Percentiles rank a stretch among this genome's conserved stretches.
phyloP scores from a whole-genome alignment of 345 rosid genomes.

The Corchorus olitorius region DNA sequence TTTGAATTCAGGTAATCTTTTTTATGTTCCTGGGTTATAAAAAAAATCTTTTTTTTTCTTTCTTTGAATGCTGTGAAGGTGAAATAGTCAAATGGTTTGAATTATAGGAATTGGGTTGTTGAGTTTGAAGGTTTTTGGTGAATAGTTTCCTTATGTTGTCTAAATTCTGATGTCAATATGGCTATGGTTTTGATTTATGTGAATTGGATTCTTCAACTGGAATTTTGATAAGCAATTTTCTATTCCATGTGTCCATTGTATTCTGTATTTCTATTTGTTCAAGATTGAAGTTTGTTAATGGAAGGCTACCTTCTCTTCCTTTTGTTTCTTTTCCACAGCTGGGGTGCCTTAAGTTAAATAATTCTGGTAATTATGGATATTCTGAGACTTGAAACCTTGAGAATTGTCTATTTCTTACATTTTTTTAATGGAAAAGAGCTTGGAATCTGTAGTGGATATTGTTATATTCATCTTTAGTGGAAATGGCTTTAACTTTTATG shows the following conservation, averaged over 20 bases:
- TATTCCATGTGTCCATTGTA: background rate
- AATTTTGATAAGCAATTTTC: background rate
- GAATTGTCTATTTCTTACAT: background rate
- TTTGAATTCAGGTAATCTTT: background rate
- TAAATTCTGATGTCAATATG: background rate
- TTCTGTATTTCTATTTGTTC: background rate
- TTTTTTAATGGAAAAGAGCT: background rate
- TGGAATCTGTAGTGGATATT: background rate
- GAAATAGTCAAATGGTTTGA: too few relatives aligned
- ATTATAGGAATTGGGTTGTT: background rate
- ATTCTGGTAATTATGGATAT: background rate
- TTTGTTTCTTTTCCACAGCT: background rate
- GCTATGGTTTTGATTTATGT: background rate
- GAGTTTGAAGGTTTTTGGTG: background rate
- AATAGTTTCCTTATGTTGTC: background rate
- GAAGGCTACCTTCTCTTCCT: background rate
- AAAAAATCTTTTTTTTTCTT: background rate
- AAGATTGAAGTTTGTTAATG: background rate
- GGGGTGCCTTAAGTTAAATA: too few relatives aligned
- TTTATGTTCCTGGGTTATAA: background rate
- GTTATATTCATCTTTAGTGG: background rate
- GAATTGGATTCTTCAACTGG: slow-evolving; percentile 13
- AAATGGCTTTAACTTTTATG: background rate
- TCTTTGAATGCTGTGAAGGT: too few relatives aligned
- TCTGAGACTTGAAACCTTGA: background rate